A percentile compares a stretch with the other conserved stretches of the same genome.
Evolutionary conservation across 2,329 filamentous ascomycete species (phyloP).

Genomic region (Botrytis byssoidea): DNA sequence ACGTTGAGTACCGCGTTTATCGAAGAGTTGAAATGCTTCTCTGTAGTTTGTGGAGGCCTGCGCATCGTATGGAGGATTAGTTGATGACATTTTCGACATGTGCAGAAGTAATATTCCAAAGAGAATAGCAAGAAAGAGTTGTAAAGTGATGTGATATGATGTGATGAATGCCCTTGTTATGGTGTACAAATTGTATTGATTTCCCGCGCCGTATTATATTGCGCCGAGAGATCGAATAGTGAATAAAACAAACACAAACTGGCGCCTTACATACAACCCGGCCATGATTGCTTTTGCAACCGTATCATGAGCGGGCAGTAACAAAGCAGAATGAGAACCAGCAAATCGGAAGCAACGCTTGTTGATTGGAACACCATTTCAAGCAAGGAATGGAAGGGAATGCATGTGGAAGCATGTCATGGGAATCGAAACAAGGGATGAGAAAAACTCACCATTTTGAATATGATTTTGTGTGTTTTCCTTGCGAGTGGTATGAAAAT

Average conservation of each 20-base stretch:
- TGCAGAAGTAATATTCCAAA: neutral
- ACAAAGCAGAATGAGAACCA: neutral
- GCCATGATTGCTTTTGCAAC: neutral
- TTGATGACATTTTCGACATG: constrained; percentile 28
- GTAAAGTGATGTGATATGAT: neutral
- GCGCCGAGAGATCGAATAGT: neutral
- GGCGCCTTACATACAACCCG: neutral
- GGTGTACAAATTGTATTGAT: neutral
- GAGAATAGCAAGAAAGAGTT: neutral
- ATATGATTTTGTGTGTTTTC: neutral
- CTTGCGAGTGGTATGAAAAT: neutral
- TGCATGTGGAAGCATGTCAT: neutral
- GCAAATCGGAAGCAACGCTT: constrained; percentile 3
- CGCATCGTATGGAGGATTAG: constrained; percentile 37
- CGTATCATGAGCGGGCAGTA: neutral
- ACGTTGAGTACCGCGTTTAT: constrained; percentile 96
- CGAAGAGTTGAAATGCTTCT: constrained; percentile 99
- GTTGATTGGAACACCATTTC: neutral
- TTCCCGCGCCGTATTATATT: neutral
- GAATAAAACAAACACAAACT: neutral
- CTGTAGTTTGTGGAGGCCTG: constrained; percentile 97
- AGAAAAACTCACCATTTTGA: constrained; percentile 11
- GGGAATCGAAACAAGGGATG: neutral
- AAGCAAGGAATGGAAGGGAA: constrained; percentile 11
- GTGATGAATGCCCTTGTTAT: neutral